Base-by-base conservation (phyloP, 1,139 yeast species). In the Debaryomyces fabryi region DNA sequence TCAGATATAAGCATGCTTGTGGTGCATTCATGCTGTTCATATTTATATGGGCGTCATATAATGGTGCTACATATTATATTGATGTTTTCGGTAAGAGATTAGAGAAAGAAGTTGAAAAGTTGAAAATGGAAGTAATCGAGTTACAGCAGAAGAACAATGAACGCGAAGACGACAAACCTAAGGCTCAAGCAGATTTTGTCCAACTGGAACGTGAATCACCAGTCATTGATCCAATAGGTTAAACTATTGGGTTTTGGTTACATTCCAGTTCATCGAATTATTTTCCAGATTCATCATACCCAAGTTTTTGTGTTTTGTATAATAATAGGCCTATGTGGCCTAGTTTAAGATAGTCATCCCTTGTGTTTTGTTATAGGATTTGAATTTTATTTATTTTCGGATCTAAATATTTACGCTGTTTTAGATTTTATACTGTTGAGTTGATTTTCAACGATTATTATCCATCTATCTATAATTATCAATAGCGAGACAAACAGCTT, bases 51-150 rank as follows among this genome's bases (percentile, higher is more conserved):
- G 96, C 98, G 2, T 78, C 91, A 44, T 89, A 87, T 65, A 92
- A 93, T 58, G 99, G 99, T 30, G 98, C 98, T 2, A 89, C 96
- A 0, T 93, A 89, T 63, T 93, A 93, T 63, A 79, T 93, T 50
- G 98, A 93, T 62, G 86, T 87, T 39, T 93, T 92, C 68, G 97
- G 96, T 50, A 88, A 86, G 62, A 78, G 90, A 59, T 85, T 88
- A 67, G 96, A 85, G 61, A 89, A 86, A 59, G 97, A 93, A 64
- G 89, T 92, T 36, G 71, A 74, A 29, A 80, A 81, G 60, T 74
- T 93, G 59, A 88, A 85, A 63, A 67, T 68, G 21, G 97, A 92
- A 62, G 81, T 93, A 24, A 77, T 73, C 12, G 78, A 74, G 25
- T 66, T 85, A 52, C 86, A 83, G 60, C 65, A 69, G 47, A 65